Percentiles rank a stretch among this genome's conserved stretches.
phyloP scores from a whole-genome alignment of 345 rosid genomes.

The Hypericum perforatum region DNA sequence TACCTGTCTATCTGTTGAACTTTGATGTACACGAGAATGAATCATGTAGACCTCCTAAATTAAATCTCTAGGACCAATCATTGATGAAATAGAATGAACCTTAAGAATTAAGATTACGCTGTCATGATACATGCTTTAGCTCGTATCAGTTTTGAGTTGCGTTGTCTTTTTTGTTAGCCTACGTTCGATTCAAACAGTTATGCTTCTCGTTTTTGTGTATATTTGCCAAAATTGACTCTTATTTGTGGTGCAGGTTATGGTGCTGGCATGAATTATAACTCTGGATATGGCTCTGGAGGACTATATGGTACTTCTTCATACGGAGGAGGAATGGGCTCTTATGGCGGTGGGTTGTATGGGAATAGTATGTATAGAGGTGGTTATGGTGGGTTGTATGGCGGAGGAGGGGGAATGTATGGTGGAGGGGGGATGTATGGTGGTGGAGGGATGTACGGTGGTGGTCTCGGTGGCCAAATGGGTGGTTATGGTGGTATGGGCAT shows the following conservation, averaged over 20 bases:
- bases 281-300: slow-evolving; percentile 10
- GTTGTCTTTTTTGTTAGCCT: too few relatives aligned
- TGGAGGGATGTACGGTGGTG: slow-evolving; percentile 7
- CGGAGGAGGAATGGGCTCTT: slow-evolving; percentile 7
- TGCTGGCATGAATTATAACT: slow-evolving; percentile 7
- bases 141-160: too few relatives aligned
- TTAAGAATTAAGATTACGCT: too few relatives aligned
- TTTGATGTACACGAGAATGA: too few relatives aligned
- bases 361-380: slow-evolving; percentile 11
- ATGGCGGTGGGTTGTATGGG: slow-evolving; percentile 6
- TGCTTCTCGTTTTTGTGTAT: neutral
- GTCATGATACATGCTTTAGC: too few relatives aligned
- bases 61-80: too few relatives aligned
- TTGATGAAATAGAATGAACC: too few relatives aligned
- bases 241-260: slow-evolving; percentile 4
- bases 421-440: slow-evolving; percentile 13
- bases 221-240: neutral
- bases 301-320: slow-evolving; percentile 7
- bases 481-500: slow-evolving; percentile 15
- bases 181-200: neutral
- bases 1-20: too few relatives aligned
- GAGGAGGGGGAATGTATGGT: slow-evolving; percentile 10
- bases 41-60: too few relatives aligned
- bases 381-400: slow-evolving; percentile 10
- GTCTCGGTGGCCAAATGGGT: slow-evolving; percentile 13